phyloP scores from a whole-genome alignment of 768 basidiomycete genomes.

The Suillus placidus region DNA sequence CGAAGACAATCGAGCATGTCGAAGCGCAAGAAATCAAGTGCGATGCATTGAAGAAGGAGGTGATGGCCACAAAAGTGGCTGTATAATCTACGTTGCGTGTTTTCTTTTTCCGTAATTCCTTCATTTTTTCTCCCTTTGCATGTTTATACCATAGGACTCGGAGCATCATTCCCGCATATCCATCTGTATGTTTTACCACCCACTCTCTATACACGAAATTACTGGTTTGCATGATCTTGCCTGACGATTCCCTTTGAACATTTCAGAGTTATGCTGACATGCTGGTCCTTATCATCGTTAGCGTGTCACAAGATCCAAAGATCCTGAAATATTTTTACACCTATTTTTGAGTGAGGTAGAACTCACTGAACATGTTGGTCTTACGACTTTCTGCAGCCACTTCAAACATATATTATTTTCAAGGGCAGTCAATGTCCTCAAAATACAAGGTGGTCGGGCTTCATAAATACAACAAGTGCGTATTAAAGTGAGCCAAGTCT shows the following conservation, averaged over 20 bases:
- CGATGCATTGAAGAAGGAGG: conserved; percentile 50
- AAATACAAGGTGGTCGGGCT: not conserved
- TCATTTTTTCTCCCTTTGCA: not conserved
- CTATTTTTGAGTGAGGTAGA: not conserved
- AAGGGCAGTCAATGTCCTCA: not conserved
- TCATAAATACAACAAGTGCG: too few relatives aligned
- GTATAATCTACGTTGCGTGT: conserved; percentile 16
- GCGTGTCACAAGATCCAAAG: not conserved
- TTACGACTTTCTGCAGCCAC: not conserved
- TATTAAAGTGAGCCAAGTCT: not conserved
- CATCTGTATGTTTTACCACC: conserved; percentile 8
- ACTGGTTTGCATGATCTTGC: not conserved
- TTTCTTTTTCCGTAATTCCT: not conserved
- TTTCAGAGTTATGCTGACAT: not conserved
- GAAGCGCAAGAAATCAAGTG: conserved; percentile 59
- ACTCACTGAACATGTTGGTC: not conserved
- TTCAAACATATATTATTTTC: not conserved
- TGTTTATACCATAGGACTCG: conserved; percentile 3
- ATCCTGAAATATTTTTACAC: not conserved
- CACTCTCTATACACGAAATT: not conserved
- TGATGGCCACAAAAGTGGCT: conserved; percentile 26
- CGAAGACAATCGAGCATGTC: conserved; percentile 61
- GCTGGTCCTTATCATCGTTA: not conserved
- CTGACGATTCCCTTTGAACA: not conserved
- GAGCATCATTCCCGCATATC: conserved; percentile 5